Base-by-base conservation (phyloP, 108 stramenopile species). In the Skeletonema menzelii region DNA sequence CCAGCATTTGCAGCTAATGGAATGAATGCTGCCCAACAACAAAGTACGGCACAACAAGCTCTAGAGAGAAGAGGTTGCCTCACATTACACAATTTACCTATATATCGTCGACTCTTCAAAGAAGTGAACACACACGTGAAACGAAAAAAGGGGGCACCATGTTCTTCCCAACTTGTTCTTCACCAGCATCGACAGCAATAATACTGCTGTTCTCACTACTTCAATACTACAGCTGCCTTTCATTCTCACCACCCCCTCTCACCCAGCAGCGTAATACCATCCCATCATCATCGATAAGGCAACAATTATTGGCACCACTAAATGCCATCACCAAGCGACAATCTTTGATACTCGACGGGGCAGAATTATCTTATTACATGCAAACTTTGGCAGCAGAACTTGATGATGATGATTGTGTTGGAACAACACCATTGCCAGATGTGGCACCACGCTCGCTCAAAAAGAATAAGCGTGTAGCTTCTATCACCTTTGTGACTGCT, bases 321-420 rank as follows among this genome's bases (percentile, higher is more conserved):
- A 4, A 58, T 15, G 68, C 56, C 14, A 30, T 69, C 8, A 58
- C 68, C 14, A 69, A 69, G 26, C 56, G 32, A n/a, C 68, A 69
- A 58, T 7, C 68, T 10, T 40, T 58, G 22, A 57, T 69, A 15
- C 34, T 69, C 10, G 68, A 69, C 22, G 68, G 68, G 30, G 68
- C 68, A 20, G 68, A 69, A 40, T 27, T 69, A 27, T 34, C 68
- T 13, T 37, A 69, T 19, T 69, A 69, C 32, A 26, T 69, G 24
- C 26, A 69, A 40, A 69, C 32, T 4, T 55, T 58, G 56, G 56
- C 53, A 4, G 27, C 40, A 7, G 22, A 53, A 19, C 19, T 0
- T 19, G 15, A 47, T 47, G 20, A 20, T 0, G 19, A 20, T 3
- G 24, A 8, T n/a, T n/a, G n/a, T n/a, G n/a, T n/a, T 7, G 22